Evolutionary conservation across 225 moss, liverwort and hornwort species (phyloP).

Genomic region (Bryoerythrophyllum caledonicum): DNA sequence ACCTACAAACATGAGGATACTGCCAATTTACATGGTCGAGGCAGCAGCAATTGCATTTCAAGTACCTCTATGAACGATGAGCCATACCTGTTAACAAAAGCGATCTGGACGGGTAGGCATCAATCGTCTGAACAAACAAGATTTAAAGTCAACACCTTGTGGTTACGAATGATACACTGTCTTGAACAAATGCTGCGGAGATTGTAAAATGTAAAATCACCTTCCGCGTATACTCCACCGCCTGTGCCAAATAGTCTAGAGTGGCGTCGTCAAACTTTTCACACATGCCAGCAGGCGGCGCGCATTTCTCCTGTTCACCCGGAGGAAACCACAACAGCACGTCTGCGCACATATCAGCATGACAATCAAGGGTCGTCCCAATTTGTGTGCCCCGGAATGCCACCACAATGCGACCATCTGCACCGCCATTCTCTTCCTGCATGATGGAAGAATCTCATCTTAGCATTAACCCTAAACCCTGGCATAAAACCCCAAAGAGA

Average conservation of each 20-base stretch:
- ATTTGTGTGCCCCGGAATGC: conserved; percentile 36
- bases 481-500: neutral
- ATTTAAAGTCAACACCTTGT: neutral
- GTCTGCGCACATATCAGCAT: conserved; percentile 34
- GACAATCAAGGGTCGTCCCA: conserved; percentile 8
- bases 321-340: conserved; percentile 10
- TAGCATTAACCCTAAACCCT: neutral
- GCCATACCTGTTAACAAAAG: conserved; percentile 59
- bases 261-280: conserved; percentile 30
- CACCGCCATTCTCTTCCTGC: conserved; percentile 28
- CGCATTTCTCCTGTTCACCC: neutral
- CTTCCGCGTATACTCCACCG: conserved; percentile 25
- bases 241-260: conserved; percentile 33
- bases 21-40: too few species aligned
- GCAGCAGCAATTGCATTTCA: neutral
- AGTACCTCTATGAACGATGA: neutral
- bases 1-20: neutral
- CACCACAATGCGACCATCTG: conserved; percentile 32
- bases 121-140: conserved; percentile 39
- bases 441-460: neutral
- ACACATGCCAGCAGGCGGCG: conserved; percentile 12
- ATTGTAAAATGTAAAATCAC: neutral
- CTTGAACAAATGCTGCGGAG: neutral
- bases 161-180: neutral
- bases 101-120: conserved; percentile 41